Base-by-base conservation (phyloP, 768 basidiomycete genomes). In the Chalciporus sphaerocephalus region DNA sequence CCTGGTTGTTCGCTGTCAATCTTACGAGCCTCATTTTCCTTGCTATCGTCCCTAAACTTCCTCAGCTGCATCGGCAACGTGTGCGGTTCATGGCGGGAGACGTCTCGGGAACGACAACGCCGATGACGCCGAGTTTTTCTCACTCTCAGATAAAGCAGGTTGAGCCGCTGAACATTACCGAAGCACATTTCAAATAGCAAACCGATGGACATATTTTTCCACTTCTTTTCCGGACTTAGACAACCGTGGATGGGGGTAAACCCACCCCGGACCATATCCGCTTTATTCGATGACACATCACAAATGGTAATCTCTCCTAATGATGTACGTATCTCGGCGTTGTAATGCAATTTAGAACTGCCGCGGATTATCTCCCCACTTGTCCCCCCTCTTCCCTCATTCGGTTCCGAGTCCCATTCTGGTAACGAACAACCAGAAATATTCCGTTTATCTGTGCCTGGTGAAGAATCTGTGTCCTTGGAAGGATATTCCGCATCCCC, bases 41-140 rank as follows among this genome's bases (percentile, higher is more conserved):
- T 50, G 87, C 88, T 20, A 79, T 98, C 49, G 84, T 96, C 52
- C 94, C 96, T 22, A 98, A 98, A 69, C 76, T 98, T n/a, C 96
- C 96, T 33, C 83, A 92, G 89, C 76, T 90, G 42, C 89, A 92
- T 60, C 82, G 88, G 41, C 85, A 87, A 67, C 78, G 89, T 50
- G 79, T 92, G 33, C 84, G 86, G 13, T 88, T 92, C 65, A 70
- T 90, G 67, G 68, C 83, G 9, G 74, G 78, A 22, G 80, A 80
- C 13, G 65, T 64, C 15, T 89, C 87, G 28, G 83, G 84, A 41
- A 61, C 81, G 43, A 72, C 75, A 17, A 89, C 88, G 3, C 87
- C 87, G 0, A 65, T 79, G 10, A 81, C 81, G 4, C 73, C 80
- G 6, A 73, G 66, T 52, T 81, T 80, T 55, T 70, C 81, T 25